phyloP scores from a whole-genome alignment of 768 basidiomycete genomes.

The Phylloporus sp. region DNA sequence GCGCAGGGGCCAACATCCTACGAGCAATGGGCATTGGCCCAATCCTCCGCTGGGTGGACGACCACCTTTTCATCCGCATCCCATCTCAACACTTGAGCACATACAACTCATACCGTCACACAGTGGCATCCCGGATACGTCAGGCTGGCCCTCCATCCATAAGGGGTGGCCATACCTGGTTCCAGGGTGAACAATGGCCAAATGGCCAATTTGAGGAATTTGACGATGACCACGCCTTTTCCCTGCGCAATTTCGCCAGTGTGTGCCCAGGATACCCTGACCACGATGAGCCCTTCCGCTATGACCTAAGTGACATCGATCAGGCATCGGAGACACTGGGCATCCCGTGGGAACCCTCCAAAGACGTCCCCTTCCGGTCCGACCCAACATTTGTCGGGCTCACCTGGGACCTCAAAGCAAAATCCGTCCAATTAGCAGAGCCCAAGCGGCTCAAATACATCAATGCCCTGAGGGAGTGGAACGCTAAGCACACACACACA shows the following conservation, averaged over 20 bases:
- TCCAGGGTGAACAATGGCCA: background rate
- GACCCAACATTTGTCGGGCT: constrained; percentile 30
- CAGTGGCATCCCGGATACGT: too few species aligned
- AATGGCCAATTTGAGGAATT: background rate
- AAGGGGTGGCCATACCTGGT: background rate
- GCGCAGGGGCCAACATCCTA: constrained; percentile 3
- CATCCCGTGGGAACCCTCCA: background rate
- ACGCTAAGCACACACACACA: background rate
- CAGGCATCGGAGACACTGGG: fast-evolving
- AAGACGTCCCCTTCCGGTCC: background rate
- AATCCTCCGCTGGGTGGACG: constrained; percentile 2
- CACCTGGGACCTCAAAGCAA: background rate
- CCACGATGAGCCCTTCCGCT: background rate
- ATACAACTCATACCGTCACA: background rate
- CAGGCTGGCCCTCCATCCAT: too few species aligned
- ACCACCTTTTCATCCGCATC: constrained; percentile 5
- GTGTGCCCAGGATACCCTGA: fast-evolving
- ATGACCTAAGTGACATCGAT: background rate
- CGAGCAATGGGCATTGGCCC: background rate
- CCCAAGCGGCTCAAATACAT: background rate
- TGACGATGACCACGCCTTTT: background rate
- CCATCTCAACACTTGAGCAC: background rate
- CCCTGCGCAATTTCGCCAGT: background rate
- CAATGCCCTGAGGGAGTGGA: background rate
- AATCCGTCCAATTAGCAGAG: background rate